phyloP scores from a whole-genome alignment of 2,329 filamentous ascomycete species.

The Colletotrichum brevisporum region DNA sequence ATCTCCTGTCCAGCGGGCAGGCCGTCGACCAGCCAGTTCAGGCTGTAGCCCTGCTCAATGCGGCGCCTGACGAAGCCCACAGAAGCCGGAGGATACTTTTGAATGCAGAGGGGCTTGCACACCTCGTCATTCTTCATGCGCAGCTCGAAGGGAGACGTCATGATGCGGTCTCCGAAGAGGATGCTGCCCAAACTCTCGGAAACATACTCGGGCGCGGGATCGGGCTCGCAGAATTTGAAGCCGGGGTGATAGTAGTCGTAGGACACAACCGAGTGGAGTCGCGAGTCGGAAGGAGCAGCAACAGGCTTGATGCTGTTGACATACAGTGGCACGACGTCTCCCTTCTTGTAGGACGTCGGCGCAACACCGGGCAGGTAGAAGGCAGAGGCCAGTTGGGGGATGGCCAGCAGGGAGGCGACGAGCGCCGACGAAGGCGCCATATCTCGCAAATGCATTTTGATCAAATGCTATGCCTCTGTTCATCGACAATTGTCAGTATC shows the following conservation, averaged over 20 bases:
- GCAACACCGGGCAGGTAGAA: constrained; percentile 98
- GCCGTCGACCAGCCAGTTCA: constrained; percentile 97
- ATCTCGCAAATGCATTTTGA: constrained; percentile 61
- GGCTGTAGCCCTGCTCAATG: constrained; percentile 88
- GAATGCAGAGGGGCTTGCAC: constrained; percentile 84
- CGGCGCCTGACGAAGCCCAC: constrained; percentile 85
- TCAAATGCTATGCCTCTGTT: constrained; percentile 7
- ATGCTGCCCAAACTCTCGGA: constrained; percentile 96
- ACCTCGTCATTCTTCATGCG: constrained; percentile 89
- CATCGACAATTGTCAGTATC: not conserved
- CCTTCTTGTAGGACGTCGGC: constrained; percentile 88
- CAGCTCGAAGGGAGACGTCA: constrained; percentile 94
- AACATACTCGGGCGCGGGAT: constrained; percentile 82
- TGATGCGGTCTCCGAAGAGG: constrained; percentile 95
- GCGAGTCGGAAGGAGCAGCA: constrained; percentile 80
- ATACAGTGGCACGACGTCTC: constrained; percentile 85
- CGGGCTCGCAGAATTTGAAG: constrained; percentile 90
- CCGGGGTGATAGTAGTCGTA: constrained; percentile 95
- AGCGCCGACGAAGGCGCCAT: constrained; percentile 64
- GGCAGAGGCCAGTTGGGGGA: constrained; percentile 72
- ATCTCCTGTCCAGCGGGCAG: constrained; percentile 90
- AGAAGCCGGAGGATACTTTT: constrained; percentile 73
- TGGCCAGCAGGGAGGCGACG: constrained; percentile 63
- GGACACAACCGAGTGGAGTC: constrained; percentile 91
- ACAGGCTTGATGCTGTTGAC: constrained; percentile 95